A percentile compares a stretch with the other conserved stretches of the same genome.
Evolutionary conservation across 495 filamentous ascomycete species (phyloP).

Genomic region (Acidomyces sp.): DNA sequence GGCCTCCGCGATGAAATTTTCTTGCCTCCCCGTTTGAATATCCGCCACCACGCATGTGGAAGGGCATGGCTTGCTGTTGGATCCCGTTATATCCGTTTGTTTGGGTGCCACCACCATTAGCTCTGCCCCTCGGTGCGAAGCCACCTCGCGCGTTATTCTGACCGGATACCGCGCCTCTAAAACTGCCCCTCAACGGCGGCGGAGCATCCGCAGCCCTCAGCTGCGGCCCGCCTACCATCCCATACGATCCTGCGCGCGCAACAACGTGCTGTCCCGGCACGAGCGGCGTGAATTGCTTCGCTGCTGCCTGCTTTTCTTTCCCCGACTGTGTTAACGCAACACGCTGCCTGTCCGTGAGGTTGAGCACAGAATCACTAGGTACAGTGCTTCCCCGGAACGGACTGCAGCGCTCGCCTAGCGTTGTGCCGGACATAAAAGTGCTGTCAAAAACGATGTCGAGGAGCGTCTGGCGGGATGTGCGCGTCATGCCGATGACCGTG

Average conservation of each 20-base stretch:
- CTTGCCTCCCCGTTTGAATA: conserved; percentile 17
- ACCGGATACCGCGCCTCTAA: conserved; percentile 51
- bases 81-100: conserved; percentile 9
- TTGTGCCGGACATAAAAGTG: conserved; percentile 92
- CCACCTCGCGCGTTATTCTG: conserved; percentile 28
- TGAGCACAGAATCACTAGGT: conserved; percentile 66
- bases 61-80: conserved; percentile 21
- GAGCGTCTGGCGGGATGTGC: conserved; percentile 63
- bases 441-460: conserved; percentile 89
- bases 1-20: conserved; percentile 10
- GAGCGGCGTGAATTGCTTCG: conserved; percentile 45
- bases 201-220: conserved; percentile 56
- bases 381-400: conserved; percentile 94
- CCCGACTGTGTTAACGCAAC: conserved; percentile 60
- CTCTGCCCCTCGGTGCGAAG: conserved; percentile 18
- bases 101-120: conserved; percentile 14
- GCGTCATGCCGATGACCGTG: conserved; percentile 83
- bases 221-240: conserved; percentile 49
- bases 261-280: background rate
- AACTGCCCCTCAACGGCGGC: conserved; percentile 55
- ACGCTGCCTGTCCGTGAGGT: conserved; percentile 70
- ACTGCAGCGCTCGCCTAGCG: conserved; percentile 77
- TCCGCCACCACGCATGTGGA: conserved; percentile 13
- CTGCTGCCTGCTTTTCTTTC: conserved; percentile 36
- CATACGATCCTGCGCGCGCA: conserved; percentile 22